phyloP scores from a whole-genome alignment of 306 rosid species.

The Ceratonia siliqua region DNA sequence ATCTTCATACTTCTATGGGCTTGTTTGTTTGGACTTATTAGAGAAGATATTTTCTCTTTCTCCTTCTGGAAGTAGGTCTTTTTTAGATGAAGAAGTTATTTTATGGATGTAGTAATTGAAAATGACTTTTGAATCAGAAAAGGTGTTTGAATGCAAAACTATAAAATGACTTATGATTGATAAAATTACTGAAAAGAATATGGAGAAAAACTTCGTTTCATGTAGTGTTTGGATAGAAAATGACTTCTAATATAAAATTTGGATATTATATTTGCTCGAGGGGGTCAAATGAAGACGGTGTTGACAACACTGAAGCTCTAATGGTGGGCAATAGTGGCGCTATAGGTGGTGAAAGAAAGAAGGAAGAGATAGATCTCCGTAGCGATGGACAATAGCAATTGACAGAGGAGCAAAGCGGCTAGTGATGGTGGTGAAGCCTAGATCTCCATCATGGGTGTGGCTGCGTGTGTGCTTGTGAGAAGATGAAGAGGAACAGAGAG shows the following conservation, averaged over 20 bases:
- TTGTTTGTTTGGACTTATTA: no score
- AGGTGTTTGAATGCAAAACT: no score
- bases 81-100: no score
- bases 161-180: no score
- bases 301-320: constrained; percentile 24
- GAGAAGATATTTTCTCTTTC: no score
- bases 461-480: not conserved
- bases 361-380: constrained; percentile 14
- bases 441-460: constrained; percentile 2
- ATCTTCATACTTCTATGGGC: constrained; percentile 15
- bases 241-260: no score
- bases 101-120: no score
- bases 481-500: not conserved
- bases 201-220: no score
- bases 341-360: constrained; percentile 28
- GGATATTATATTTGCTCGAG: constrained; percentile 22
- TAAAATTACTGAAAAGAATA: no score
- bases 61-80: no score
- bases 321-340: constrained; percentile 17
- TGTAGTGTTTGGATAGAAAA: no score
- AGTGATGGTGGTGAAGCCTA: constrained; percentile 17
- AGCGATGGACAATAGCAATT: constrained; percentile 7
- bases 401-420: constrained; percentile 1
- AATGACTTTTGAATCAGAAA: no score
- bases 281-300: constrained; percentile 30